A percentile compares a stretch with the other conserved stretches of the same genome.
Conservation (phyloP, 2,329 filamentous ascomycete species). For the Lachnellula subtilissima region DNA sequence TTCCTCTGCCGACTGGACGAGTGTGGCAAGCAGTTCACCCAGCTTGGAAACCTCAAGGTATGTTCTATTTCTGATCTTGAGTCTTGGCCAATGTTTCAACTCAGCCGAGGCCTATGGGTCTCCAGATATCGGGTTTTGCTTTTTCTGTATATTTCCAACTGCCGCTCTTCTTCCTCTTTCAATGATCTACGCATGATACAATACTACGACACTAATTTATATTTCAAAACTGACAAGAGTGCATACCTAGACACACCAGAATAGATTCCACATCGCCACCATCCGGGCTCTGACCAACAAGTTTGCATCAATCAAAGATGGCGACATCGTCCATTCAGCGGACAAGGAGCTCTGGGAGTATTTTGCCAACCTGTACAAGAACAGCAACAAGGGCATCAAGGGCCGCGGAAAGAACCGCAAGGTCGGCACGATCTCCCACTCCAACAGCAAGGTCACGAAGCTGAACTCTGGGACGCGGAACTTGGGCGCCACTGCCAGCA, state of each 20-base stretch:
- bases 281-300: constrained; percentile 64
- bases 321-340: constrained; percentile 56
- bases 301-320: constrained; percentile 60
- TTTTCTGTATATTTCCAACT: background rate
- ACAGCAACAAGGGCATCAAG: constrained; percentile 98
- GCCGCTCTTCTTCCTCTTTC: constrained; percentile 4
- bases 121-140: constrained; percentile 10
- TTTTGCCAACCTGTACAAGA: constrained; percentile 86
- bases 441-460: background rate
- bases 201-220: background rate
- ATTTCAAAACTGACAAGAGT: constrained; percentile 8
- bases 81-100: constrained; percentile 15
- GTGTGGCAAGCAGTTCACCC: constrained; percentile 84
- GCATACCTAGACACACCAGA: constrained; percentile 69
- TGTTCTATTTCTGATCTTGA: constrained; percentile 9
- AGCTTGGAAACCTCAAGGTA: constrained; percentile 89
- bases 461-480: constrained; percentile 10
- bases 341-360: constrained; percentile 81
- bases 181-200: background rate
- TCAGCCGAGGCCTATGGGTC: constrained; percentile 1
- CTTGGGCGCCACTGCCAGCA: constrained; percentile 1
- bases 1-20: constrained; percentile 77
- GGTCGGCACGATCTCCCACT: constrained; percentile 37
- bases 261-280: constrained; percentile 81
- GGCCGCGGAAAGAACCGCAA: constrained; percentile 82